These are phyloP conservation scores for Beauveria scarabaeidicola DNA, from an alignment of 2,329 filamentous ascomycete genomes.

Conservation along the genomic window DNA sequence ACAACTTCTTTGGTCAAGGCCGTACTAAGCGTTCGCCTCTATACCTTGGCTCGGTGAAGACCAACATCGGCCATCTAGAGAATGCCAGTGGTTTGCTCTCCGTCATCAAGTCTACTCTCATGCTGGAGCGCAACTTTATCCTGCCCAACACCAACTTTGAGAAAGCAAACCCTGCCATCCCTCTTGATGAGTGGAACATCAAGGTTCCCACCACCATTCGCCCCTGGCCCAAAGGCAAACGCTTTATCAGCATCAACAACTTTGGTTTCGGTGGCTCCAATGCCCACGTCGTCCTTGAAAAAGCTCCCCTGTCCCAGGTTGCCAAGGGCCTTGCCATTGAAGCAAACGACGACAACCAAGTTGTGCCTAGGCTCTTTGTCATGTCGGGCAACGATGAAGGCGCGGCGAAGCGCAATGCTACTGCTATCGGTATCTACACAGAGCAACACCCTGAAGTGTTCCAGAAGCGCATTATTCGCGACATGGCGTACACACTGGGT, in stretches of 20 bases:
- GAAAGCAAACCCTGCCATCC: constrained; percentile 39
- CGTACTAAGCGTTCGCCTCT: constrained; percentile 33
- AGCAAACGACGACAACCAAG: constrained; percentile 7
- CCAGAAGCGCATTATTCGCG: constrained; percentile 33
- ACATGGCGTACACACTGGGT: constrained; percentile 40
- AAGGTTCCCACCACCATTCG: constrained; percentile 35
- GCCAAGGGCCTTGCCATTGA: constrained; percentile 4
- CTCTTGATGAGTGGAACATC: constrained; percentile 41
- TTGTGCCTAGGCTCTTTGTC: constrained; percentile 31
- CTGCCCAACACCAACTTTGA: constrained; percentile 43
- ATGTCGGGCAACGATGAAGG: constrained; percentile 31
- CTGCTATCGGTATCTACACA: constrained; percentile 28
- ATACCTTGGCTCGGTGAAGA: constrained; percentile 41
- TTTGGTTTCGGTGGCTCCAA: constrained; percentile 40
- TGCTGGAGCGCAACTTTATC: constrained; percentile 42
- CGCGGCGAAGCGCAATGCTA: constrained; percentile 22
- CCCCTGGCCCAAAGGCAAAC: constrained; percentile 40
- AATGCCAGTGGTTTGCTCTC: constrained; percentile 42
- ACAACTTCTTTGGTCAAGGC: constrained; percentile 32
- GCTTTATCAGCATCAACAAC: constrained; percentile 41
- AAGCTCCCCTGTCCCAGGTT: constrained; percentile 23
- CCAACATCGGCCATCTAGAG: constrained; percentile 45
- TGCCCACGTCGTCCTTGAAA: constrained; percentile 31
- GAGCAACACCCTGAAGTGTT: constrained; percentile 35
- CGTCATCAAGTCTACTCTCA: constrained; percentile 43